phyloP scores from a whole-genome alignment of 768 basidiomycete species.

The Suillus sp. region DNA sequence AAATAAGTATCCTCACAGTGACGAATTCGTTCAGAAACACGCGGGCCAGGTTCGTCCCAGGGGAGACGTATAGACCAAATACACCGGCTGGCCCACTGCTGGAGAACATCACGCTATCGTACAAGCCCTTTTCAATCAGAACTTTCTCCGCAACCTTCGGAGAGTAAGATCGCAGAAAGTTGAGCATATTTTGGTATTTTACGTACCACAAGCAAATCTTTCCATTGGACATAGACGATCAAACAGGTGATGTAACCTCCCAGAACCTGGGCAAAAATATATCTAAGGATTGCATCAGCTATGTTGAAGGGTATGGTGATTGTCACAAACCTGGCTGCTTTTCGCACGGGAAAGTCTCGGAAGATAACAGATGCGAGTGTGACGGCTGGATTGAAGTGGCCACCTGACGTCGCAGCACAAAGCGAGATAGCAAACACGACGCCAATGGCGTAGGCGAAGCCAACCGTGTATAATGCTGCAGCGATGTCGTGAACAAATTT shows the following conservation, averaged over 20 bases:
- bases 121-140: conserved; percentile 30
- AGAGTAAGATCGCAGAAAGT: conserved; percentile 30
- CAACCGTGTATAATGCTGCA: conserved; percentile 57
- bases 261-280: conserved; percentile 64
- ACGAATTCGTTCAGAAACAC: conserved; percentile 44
- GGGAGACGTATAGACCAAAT: conserved; percentile 40
- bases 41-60: conserved; percentile 33
- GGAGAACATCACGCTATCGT: conserved; percentile 37
- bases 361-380: conserved; percentile 54
- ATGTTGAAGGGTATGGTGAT: conserved; percentile 3
- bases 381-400: conserved; percentile 68
- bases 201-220: conserved; percentile 47
- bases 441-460: conserved; percentile 58
- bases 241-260: conserved; percentile 67
- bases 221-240: conserved; percentile 64
- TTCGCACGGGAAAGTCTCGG: conserved; percentile 54
- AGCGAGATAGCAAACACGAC: conserved; percentile 59
- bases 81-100: conserved; percentile 38
- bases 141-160: conserved; percentile 33
- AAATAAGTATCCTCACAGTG: conserved; percentile 28
- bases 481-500: conserved; percentile 1
- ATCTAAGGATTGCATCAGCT: conserved; percentile 42
- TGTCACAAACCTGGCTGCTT: conserved; percentile 49
- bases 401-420: conserved; percentile 55
- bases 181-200: conserved; percentile 20